Evolutionary conservation across 2,329 filamentous ascomycete genomes (phyloP), one percentile per base, ranked within the genome.

Genomic region (Fusarium torulosum): DNA sequence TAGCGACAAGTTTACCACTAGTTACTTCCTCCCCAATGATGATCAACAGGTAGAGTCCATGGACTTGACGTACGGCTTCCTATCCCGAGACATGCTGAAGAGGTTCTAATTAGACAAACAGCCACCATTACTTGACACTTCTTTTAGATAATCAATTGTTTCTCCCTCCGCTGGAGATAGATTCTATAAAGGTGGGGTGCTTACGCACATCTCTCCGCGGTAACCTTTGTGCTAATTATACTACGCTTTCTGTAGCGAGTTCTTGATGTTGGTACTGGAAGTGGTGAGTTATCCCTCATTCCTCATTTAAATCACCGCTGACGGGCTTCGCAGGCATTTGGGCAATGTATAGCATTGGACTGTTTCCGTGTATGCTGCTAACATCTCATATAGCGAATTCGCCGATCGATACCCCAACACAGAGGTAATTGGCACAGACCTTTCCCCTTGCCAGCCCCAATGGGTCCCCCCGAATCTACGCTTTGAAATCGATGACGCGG

Each of bases 31-130:
- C 2, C 53, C 53, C 6, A 57, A 57, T 2, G 53, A 57, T 1
- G 38, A 57, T 6, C 37, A 57, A 20, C 47, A 57, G 8, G 13
- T 43, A 1, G 37, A 53, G 47, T 53, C 47, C 8, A 53, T 57
- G 53, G 53, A 57, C 1, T 37, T 57, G 2, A 57, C 53, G 53
- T 57, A 5, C 1, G 47, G 1, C 9, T 14, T 4, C 5, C 3
- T 25, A 1, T 3, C 6, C 3, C 0, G 1, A n/a, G 20, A 2
- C 4, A 0, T 0, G 11, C 4, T 0, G 7, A 29, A 0, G 0
- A 2, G 6, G 4, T 4, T 4, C 14, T 55, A 0, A 55, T 9
- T 4, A 0, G 0, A 0, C 1, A 27, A 7, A n/a, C 7, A 55
- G 53, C 1, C 53, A 55, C 14, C 53, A 55, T 1, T 55, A 55